Evolutionary conservation across 768 basidiomycete genomes (phyloP).

Genomic region (Pisolithus tinctorius): DNA sequence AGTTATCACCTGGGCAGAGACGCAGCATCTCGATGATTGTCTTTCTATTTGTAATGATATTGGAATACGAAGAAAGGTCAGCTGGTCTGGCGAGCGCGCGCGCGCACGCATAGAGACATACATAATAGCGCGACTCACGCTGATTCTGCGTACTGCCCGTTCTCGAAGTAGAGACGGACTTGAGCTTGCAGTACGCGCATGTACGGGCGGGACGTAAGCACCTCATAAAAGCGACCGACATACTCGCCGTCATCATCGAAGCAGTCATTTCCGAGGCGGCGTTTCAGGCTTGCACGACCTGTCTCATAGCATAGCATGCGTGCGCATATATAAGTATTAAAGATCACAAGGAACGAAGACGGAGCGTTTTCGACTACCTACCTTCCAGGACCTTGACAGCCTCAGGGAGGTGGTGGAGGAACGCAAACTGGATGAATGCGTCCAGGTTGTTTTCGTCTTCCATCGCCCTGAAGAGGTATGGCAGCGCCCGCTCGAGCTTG

Average conservation of each 20-base stretch:
- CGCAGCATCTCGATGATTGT: constrained; percentile 37
- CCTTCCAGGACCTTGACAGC: constrained; percentile 19
- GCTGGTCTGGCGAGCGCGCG: not conserved
- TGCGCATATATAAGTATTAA: not conserved
- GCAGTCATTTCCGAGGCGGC: constrained; percentile 24
- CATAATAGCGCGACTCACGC: constrained; percentile 20
- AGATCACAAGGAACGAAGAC: too few relatives aligned
- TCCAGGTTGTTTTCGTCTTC: constrained; percentile 36
- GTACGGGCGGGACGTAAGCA: constrained; percentile 38
- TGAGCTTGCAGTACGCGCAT: constrained; percentile 38
- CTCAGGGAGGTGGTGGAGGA: constrained; percentile 24
- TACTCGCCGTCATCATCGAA: constrained; percentile 32
- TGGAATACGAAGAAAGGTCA: not conserved
- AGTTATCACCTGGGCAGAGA: constrained; percentile 37
- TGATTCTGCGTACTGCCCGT: constrained; percentile 26
- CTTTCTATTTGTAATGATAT: constrained; percentile 16
- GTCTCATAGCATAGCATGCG: not conserved
- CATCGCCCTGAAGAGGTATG: constrained; percentile 35
- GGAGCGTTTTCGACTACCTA: constrained; percentile 5
- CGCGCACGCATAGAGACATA: not conserved
- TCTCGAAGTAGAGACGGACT: constrained; percentile 30
- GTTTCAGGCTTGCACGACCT: constrained; percentile 26
- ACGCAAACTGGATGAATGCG: constrained; percentile 31
- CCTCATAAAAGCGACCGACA: constrained; percentile 32
- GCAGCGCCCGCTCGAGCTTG: constrained; percentile 29